Percentiles rank a stretch among this genome's conserved stretches.
phyloP scores from a whole-genome alignment of 2,329 filamentous ascomycete genomes.

The Elsinoe perseae region DNA sequence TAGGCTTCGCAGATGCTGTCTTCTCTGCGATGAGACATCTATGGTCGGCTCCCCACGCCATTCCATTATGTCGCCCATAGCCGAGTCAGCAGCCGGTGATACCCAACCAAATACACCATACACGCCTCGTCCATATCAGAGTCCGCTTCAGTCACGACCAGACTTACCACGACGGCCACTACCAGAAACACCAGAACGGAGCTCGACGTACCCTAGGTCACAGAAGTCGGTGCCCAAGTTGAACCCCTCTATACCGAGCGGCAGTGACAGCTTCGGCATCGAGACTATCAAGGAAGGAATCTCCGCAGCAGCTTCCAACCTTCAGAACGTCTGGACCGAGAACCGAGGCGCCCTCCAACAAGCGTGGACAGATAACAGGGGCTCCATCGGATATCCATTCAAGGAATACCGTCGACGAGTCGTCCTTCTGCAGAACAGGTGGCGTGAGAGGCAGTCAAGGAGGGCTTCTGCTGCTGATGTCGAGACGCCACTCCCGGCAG shows the following conservation, averaged over 20 bases:
- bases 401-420: conserved; percentile 31
- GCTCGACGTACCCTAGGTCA: conserved; percentile 8
- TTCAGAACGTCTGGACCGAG: conserved; percentile 1
- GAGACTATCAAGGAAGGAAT: conserved; percentile 11
- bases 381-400: conserved; percentile 19
- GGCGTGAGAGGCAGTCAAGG: conserved; percentile 24
- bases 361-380: conserved; percentile 2
- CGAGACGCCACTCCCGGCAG: conserved; percentile 8
- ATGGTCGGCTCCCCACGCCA: background rate
- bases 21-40: conserved; percentile 27
- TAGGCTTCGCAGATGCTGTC: conserved; percentile 30
- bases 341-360: conserved; percentile 5
- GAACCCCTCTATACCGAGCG: background rate
- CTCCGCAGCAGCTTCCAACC: conserved; percentile 12
- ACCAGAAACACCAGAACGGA: background rate
- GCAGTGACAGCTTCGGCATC: conserved; percentile 3
- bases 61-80: conserved; percentile 5
- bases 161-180: background rate
- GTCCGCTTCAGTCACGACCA: background rate
- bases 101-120: conserved; percentile 2
- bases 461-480: conserved; percentile 15
- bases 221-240: conserved; percentile 1
- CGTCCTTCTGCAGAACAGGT: conserved; percentile 28
- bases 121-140: conserved; percentile 1
- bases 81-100: background rate